Percentiles rank a stretch among this genome's conserved stretches.
Conservation (phyloP, 176 grass and related monocot genomes). For the Aegilops speltoides region DNA sequence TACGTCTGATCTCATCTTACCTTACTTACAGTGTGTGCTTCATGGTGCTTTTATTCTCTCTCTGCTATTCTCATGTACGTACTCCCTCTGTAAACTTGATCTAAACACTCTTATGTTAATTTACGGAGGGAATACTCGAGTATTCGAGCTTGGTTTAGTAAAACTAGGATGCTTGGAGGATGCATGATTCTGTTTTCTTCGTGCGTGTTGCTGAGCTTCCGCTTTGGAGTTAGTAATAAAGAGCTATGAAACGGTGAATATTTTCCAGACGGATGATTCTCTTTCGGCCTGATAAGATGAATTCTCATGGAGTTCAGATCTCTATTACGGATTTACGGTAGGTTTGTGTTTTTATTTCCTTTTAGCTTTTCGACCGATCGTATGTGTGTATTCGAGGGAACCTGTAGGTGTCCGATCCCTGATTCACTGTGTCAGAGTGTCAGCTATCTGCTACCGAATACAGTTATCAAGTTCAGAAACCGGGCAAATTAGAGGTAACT, state of each 20-base stretch:
- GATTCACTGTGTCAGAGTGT: no score
- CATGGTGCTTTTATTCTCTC: not conserved
- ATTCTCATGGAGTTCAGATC: not conserved
- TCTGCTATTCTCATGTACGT: not conserved
- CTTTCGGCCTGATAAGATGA: not conserved
- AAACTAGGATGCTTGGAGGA: not conserved
- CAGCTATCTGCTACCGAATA: not conserved
- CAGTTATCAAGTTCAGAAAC: not conserved
- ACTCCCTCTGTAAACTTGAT: no score
- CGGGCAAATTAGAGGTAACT: not conserved
- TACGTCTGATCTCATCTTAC: conserved; percentile 35
- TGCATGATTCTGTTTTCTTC: not conserved
- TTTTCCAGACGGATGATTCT: not conserved
- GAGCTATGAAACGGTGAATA: not conserved
- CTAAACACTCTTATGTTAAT: no score
- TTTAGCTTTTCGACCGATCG: not conserved
- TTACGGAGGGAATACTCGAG: not conserved
- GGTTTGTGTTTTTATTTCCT: not conserved
- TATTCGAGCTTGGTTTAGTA: not conserved
- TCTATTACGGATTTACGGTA: not conserved
- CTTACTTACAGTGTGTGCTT: no score
- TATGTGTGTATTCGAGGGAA: no score
- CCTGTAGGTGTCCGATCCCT: no score
- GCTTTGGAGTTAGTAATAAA: not conserved
- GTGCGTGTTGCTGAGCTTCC: not conserved